These are phyloP conservation scores for Carex scoparia DNA, from an alignment of 176 grass and related monocot species.

Conservation along the genomic window DNA sequence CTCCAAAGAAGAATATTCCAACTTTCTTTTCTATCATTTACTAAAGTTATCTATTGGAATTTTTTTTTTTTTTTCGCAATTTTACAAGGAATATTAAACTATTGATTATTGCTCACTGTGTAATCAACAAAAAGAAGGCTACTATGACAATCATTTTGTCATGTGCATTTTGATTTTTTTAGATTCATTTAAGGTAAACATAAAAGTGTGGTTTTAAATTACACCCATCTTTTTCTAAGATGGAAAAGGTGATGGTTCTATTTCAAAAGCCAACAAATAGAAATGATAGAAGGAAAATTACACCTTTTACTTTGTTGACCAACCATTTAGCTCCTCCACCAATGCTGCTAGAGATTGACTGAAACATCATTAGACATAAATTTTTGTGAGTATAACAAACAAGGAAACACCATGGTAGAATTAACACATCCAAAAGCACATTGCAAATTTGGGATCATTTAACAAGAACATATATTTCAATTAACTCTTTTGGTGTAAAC, in stretches of 20 bases:
- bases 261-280: not conserved
- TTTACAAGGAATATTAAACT: not conserved
- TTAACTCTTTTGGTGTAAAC: not conserved
- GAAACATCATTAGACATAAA: constrained; percentile 29
- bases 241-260: not conserved
- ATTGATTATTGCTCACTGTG: not conserved
- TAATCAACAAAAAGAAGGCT: not conserved
- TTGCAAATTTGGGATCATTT: not conserved
- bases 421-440: not conserved
- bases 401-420: not conserved
- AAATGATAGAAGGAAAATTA: constrained; percentile 7
- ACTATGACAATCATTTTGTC: too few species aligned
- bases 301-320: constrained; percentile 99
- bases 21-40: not conserved
- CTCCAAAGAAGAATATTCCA: not conserved
- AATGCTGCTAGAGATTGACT: constrained; percentile 89
- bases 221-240: not conserved
- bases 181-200: not conserved
- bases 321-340: constrained; percentile 93
- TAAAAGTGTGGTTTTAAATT: not conserved
- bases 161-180: not conserved
- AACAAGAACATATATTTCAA: not conserved
- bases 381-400: constrained; percentile 26
- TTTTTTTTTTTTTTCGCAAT: not conserved
- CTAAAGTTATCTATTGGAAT: not conserved